These are phyloP conservation scores for Calonectria pteridis DNA, from an alignment of 2,329 filamentous ascomycete species.

Conservation along the genomic window DNA sequence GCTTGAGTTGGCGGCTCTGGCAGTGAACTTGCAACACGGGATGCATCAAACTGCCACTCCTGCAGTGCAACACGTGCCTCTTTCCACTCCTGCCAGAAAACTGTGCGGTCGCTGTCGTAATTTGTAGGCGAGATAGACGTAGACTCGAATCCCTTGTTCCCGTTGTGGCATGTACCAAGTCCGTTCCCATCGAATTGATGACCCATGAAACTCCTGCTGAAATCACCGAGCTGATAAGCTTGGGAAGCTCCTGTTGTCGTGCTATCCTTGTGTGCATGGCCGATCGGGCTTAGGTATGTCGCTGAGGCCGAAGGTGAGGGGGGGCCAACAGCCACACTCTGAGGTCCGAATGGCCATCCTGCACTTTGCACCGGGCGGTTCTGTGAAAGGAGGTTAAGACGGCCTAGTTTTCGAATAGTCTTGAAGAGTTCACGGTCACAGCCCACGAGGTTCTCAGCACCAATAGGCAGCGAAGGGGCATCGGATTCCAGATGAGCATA, in stretches of 20 bases:
- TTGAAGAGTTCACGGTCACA: constrained; percentile 91
- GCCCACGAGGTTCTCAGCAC: constrained; percentile 86
- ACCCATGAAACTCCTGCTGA: constrained; percentile 56
- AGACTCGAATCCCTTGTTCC: constrained; percentile 64
- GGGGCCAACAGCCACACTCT: constrained; percentile 43
- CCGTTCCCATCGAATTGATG: constrained; percentile 77
- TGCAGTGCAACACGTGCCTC: constrained; percentile 81
- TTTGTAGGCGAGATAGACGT: constrained; percentile 56
- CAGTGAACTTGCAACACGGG: constrained; percentile 63
- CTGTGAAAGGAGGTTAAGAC: constrained; percentile 87
- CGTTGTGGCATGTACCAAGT: constrained; percentile 68
- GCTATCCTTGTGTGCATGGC: constrained; percentile 57
- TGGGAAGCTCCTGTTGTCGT: constrained; percentile 39
- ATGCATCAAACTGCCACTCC: constrained; percentile 81
- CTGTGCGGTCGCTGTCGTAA: constrained; percentile 70
- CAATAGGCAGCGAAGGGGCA: constrained; percentile 65
- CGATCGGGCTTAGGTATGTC: constrained; percentile 53
- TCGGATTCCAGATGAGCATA: constrained; percentile 70
- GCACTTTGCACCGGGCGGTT: constrained; percentile 65
- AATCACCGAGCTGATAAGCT: constrained; percentile 45
- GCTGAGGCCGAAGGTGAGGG: constrained; percentile 50
- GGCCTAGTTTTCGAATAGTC: constrained; percentile 84
- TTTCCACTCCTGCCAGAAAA: constrained; percentile 91
- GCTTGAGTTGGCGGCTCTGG: constrained; percentile 64
- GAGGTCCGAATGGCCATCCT: constrained; percentile 26